Base-by-base conservation (phyloP, 345 rosid genomes). In the Bretschneidera sinensis region DNA sequence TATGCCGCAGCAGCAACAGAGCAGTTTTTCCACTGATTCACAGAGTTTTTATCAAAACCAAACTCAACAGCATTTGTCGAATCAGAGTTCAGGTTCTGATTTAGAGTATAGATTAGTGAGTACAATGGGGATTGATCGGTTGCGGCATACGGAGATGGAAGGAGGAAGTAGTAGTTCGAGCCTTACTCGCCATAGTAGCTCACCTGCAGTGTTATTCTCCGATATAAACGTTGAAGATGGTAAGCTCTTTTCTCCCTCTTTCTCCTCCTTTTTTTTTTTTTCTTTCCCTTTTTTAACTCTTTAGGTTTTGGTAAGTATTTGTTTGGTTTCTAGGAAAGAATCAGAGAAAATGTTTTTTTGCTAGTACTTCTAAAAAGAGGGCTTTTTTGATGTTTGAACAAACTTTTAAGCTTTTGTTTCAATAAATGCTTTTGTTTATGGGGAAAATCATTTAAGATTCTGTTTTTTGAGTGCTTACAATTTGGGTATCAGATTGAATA, bases 151-250 rank as follows among this genome's bases (percentile, higher is more conserved):
- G 81, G 75, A 82, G 77, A 69, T 48, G 53, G 35, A 52, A 34
- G 64, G 81, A 19, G 73, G 73, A 22, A 24, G 51, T 60, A 61
- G 57, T 69, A 67, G 52, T 58, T 65, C 86, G 22, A 79, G 64
- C 74, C 92, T 87, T 33, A 78, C 83, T 54, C 78, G 99, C 3
- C 99, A 90, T 51, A 83, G 79, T 66, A 94, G 99, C 79, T 94
- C 97, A 0, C 99, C 99, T 8, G 97, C 97, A 4, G 97, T 97
- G 39, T 77, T 94, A 2, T 86, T 94, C 73, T 57, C 94, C 58
- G 70, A 79, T 72, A 67, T 94, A 21, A 72, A 83, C 52, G 74
- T 83, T 31, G 97, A 94, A 61, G 81, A 78, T 53, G 88, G 99
- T 83, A 83, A 33, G 49, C 33, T 4, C 6, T 35, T 51, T n/a